Conservation (phyloP, 2,329 filamentous ascomycete species). For the Botrytis medusae region DNA sequence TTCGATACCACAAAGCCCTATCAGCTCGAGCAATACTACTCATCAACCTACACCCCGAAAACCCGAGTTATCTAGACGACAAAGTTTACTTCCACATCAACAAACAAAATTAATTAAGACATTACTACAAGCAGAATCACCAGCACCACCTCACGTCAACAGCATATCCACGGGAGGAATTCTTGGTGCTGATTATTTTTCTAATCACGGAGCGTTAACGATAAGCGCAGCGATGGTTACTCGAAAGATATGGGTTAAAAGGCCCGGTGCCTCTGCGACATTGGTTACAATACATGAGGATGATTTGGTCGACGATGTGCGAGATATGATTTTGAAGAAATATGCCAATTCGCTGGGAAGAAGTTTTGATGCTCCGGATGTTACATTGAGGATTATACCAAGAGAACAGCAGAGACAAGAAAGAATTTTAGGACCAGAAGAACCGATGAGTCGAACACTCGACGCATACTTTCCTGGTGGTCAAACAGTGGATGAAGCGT, state of each 20-base stretch:
- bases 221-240: constrained; percentile 52
- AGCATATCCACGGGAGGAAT: constrained; percentile 18
- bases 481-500: constrained; percentile 82
- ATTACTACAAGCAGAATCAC: constrained; percentile 48
- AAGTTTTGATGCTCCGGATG: constrained; percentile 86
- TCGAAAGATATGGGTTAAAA: constrained; percentile 93
- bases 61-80: constrained; percentile 38
- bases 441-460: constrained; percentile 73
- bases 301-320: constrained; percentile 90
- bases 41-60: constrained; percentile 22
- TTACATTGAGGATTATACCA: constrained; percentile 75
- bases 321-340: constrained; percentile 88
- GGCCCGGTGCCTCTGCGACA: constrained; percentile 81
- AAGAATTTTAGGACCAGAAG: constrained; percentile 78
- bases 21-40: background rate
- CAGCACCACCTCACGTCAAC: constrained; percentile 41
- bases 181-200: constrained; percentile 36
- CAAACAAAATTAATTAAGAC: constrained; percentile 52
- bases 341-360: constrained; percentile 90
- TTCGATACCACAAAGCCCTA: constrained; percentile 15
- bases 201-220: constrained; percentile 35
- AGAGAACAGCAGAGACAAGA: constrained; percentile 65
- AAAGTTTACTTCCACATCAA: constrained; percentile 48
- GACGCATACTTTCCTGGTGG: constrained; percentile 84
- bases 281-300: constrained; percentile 82